Percentiles rank a stretch among this genome's conserved stretches.
phyloP scores from a whole-genome alignment of 345 rosid genomes.

The Jatropha curcas region DNA sequence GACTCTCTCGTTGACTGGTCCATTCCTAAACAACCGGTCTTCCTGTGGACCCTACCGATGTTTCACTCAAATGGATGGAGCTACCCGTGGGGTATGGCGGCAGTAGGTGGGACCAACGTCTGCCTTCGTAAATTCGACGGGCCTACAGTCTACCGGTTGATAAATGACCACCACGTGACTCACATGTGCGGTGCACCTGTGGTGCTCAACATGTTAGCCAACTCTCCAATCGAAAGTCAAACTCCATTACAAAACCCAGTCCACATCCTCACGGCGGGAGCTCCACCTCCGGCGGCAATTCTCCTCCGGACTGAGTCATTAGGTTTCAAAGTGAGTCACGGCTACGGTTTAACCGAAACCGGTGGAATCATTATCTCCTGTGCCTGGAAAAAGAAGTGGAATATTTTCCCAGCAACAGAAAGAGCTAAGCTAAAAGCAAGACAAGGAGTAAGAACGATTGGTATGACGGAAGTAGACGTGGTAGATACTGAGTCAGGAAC shows the following conservation, averaged over 20 bases:
- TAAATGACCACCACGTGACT: slow-evolving; percentile 18
- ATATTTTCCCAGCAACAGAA: slow-evolving; percentile 14
- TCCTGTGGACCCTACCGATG: slow-evolving; percentile 29
- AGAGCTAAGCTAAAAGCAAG: slow-evolving; percentile 23
- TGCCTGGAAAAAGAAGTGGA: slow-evolving; percentile 27
- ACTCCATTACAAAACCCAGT: slow-evolving; percentile 6
- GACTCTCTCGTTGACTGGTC: slow-evolving; percentile 19
- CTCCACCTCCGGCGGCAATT: slow-evolving; percentile 27
- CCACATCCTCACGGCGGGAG: slow-evolving; percentile 22
- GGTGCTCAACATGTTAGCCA: slow-evolving; percentile 25
- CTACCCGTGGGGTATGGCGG: slow-evolving; percentile 27
- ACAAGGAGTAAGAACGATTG: slow-evolving; percentile 25
- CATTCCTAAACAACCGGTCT: slow-evolving; percentile 12
- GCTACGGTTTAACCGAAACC: slow-evolving; percentile 30
- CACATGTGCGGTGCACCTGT: slow-evolving; percentile 36
- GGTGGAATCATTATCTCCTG: slow-evolving; percentile 18
- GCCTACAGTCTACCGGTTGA: background rate
- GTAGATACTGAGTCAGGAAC: slow-evolving; percentile 7
- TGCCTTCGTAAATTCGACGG: slow-evolving; percentile 22
- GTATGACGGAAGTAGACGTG: slow-evolving; percentile 17
- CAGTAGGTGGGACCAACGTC: slow-evolving; percentile 26
- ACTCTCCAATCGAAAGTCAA: background rate
- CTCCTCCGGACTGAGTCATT: slow-evolving; percentile 21
- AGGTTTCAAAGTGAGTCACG: slow-evolving; percentile 27
- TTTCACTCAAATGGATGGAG: slow-evolving; percentile 33